Evolutionary conservation across 2,329 filamentous ascomycete species (phyloP), one percentile per base, ranked within the genome.

Genomic region (Bretziella fagacearum): DNA sequence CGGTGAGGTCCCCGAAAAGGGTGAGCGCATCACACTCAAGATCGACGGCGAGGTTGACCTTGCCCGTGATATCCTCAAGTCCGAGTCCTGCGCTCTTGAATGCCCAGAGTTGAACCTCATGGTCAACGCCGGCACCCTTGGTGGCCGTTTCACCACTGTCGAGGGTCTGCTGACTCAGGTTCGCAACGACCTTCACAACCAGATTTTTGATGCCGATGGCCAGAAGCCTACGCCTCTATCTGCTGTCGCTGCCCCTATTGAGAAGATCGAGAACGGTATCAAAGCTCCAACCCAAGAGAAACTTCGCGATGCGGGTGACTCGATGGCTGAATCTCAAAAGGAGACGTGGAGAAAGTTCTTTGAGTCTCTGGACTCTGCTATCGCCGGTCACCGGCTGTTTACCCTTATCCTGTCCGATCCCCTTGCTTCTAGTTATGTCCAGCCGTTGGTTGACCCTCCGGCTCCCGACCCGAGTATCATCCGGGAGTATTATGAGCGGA

Each of bases 101-200:
- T 93, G 86, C 60, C 82, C 85, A 0, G 87, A 98, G 59, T 77
- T 96, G 15, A 76, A 80, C 55, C 77, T 98, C 8, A 76, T 79
- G 46, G 85, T 96, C 53, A 86, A 93, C 62, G 86, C 89, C 0
- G 91, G 91, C 48, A 98, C 91, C 0, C 76, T 98, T 15, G 91
- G 91, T 51, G 91, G 91, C 15, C 80, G 91, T 49, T 98, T 98
- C 68, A 98, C 91, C 17, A 98, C 91, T 0, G 80, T 98, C 17
- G 91, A 98, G 63, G 91, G 91, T 52, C 75, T 96, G 17, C 69
- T 96, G 47, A 91, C 85, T 0, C 84, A 98, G 60, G 84, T 98
- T 51, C 82, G 87, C 52, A 80, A 91, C 59, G 89, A 98, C 61
- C 71, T 98, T 20, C 81, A 80, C 59, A 74, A 73, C 42, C 84